phyloP scores from a whole-genome alignment of 768 basidiomycete species.

The Hypholoma sublateritium region DNA sequence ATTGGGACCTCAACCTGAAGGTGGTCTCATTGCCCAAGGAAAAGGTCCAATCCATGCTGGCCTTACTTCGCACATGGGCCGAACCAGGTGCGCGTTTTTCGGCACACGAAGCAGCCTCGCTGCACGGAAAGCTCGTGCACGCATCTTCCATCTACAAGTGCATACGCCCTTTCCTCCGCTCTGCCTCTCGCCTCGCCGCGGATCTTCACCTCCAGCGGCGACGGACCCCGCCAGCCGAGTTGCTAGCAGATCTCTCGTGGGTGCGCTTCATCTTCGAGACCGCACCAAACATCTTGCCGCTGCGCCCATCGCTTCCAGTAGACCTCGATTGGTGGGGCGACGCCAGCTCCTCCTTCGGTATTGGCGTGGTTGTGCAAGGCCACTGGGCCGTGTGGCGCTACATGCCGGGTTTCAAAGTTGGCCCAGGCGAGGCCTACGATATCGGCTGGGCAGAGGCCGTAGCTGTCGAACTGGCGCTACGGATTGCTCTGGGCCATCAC shows the following conservation, averaged over 20 bases:
- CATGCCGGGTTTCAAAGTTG: conserved; percentile 9
- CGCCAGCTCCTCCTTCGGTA: conserved; percentile 38
- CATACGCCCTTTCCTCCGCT: conserved; percentile 28
- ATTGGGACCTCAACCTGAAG: conserved; percentile 10
- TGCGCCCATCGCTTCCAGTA: conserved; percentile 1
- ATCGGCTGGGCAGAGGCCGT: conserved; percentile 31
- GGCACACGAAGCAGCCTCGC: conserved; percentile 20
- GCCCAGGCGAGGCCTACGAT: conserved; percentile 11
- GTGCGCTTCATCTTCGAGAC: conserved; percentile 19
- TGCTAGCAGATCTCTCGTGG: conserved; percentile 30
- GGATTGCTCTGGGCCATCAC: conserved; percentile 1
- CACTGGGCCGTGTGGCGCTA: conserved; percentile 31
- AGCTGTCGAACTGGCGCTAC: conserved; percentile 25
- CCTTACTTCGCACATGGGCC: conserved; percentile 10
- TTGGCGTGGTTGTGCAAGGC: conserved; percentile 30
- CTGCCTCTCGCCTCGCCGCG: conserved; percentile 23
- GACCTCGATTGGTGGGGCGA: conserved; percentile 32
- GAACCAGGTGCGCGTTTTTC: conserved; percentile 14
- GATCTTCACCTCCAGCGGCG: conserved; percentile 18
- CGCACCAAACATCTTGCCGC: conserved; percentile 10
- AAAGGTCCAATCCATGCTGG: not conserved
- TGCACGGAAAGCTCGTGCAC: conserved; percentile 37
- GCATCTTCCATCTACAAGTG: conserved; percentile 24
- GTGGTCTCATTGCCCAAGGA: conserved; percentile 20
- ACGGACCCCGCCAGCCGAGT: not conserved